These are phyloP conservation scores for Myriosclerotinia duriaeana DNA, from an alignment of 2,329 filamentous ascomycete genomes.

Conservation along the genomic window DNA sequence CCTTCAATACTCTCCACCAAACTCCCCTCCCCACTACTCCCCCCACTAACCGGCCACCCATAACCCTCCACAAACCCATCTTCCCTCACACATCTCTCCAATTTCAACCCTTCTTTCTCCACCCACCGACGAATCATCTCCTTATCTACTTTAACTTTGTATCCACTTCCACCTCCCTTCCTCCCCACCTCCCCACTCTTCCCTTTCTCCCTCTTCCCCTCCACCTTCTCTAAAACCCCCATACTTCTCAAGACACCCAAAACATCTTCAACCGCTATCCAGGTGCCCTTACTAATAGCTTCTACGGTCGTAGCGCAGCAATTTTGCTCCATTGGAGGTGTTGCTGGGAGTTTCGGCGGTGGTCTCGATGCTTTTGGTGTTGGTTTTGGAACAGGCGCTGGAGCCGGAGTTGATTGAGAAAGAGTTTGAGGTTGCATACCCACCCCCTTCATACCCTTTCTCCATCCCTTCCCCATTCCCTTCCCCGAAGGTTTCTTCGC, in stretches of 20 bases:
- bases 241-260: slow-evolving; percentile 76
- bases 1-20: slow-evolving; percentile 16
- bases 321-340: background rate
- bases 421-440: slow-evolving; percentile 18
- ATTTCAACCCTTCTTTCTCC: slow-evolving; percentile 68
- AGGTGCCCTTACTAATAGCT: slow-evolving; percentile 73
- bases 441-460: slow-evolving; percentile 22
- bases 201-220: slow-evolving; percentile 39
- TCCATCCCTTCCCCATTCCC: slow-evolving; percentile 23
- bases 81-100: slow-evolving; percentile 68
- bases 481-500: slow-evolving; percentile 17
- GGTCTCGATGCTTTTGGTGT: background rate
- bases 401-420: background rate
- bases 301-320: slow-evolving; percentile 47
- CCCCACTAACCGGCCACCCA: slow-evolving; percentile 46
- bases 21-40: background rate
- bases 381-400: background rate
- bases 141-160: slow-evolving; percentile 54
- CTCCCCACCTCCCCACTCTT: slow-evolving; percentile 43
- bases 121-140: slow-evolving; percentile 60
- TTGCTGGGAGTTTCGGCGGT: background rate
- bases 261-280: slow-evolving; percentile 83
- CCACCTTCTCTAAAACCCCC: slow-evolving; percentile 64
- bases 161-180: slow-evolving; percentile 29
- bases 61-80: slow-evolving; percentile 73